Evolutionary conservation across 148 eudicot species (phyloP).

Genomic region (Pouteria glomerata): DNA sequence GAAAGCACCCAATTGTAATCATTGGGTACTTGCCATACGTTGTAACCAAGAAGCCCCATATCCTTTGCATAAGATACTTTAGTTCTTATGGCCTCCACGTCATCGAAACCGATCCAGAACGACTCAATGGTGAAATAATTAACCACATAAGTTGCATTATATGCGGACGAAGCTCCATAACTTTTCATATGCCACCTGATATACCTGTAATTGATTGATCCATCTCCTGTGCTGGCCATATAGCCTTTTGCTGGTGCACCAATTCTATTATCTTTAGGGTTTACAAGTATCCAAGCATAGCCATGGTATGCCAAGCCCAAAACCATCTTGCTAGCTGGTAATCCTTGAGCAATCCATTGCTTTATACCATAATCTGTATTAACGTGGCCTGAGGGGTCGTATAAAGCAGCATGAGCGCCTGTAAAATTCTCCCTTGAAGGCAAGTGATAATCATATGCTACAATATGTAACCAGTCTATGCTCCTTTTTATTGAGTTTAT

Average conservation of each 20-base stretch:
- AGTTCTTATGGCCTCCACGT: too few species aligned
- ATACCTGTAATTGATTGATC: conserved; percentile 28
- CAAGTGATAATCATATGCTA: conserved; percentile 33
- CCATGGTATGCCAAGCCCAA: conserved; percentile 41
- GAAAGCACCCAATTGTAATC: conserved; percentile 45
- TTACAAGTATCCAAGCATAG: conserved; percentile 32
- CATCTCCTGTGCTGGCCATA: conserved; percentile 28
- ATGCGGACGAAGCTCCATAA: conserved; percentile 17
- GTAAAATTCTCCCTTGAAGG: conserved; percentile 23
- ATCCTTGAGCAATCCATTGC: conserved; percentile 34
- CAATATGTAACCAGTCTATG: conserved; percentile 36
- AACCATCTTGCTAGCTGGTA: too few species aligned
- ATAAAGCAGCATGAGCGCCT: conserved; percentile 37
- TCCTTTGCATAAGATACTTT: conserved; percentile 34
- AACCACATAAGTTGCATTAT: conserved; percentile 29
- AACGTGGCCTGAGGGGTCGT: conserved; percentile 28
- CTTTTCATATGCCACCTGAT: conserved; percentile 22
- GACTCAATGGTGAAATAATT: conserved; percentile 26
- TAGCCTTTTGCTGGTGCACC: conserved; percentile 34
- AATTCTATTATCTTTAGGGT: conserved; percentile 15
- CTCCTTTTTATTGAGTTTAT: conserved; percentile 25
- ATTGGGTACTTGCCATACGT: conserved; percentile 31
- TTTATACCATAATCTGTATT: conserved; percentile 33
- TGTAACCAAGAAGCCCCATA: conserved; percentile 42
- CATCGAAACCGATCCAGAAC: conserved; percentile 46